Conservation (phyloP, 2,329 filamentous ascomycete genomes). For the Aureobasidium sp. region DNA sequence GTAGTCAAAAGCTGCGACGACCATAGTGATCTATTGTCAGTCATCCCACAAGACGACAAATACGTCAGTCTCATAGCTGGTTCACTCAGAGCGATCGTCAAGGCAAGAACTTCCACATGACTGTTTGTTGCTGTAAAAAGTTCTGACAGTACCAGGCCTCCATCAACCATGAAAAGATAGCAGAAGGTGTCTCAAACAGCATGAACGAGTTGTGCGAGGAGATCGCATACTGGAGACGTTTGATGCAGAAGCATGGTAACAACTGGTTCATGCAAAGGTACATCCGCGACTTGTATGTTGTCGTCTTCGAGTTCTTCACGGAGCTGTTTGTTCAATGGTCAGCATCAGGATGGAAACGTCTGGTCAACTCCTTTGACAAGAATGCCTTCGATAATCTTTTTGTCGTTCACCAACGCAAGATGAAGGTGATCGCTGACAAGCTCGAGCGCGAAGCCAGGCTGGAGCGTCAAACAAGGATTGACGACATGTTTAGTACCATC, state of each 20-base stretch:
- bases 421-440: not conserved
- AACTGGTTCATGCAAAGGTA: not conserved
- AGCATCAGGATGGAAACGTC: not conserved
- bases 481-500: not conserved
- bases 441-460: not conserved
- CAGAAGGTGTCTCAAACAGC: too few relatives aligned
- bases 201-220: not conserved
- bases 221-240: not conserved
- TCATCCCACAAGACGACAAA: too few relatives aligned
- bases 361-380: not conserved
- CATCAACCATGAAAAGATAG: too few relatives aligned
- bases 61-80: too few relatives aligned
- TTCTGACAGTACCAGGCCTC: too few relatives aligned
- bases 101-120: too few relatives aligned
- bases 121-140: too few relatives aligned
- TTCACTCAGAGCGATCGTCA: too few relatives aligned
- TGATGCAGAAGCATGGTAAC: not conserved
- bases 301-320: not conserved
- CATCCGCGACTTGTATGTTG: not conserved
- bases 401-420: not conserved
- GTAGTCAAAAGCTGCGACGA: not conserved
- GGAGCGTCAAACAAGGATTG: not conserved
- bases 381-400: not conserved
- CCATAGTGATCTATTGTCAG: too few relatives aligned
- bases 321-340: not conserved